These are phyloP conservation scores for Candida schatavii DNA, from an alignment of 805 yeast species.

Conservation along the genomic window DNA sequence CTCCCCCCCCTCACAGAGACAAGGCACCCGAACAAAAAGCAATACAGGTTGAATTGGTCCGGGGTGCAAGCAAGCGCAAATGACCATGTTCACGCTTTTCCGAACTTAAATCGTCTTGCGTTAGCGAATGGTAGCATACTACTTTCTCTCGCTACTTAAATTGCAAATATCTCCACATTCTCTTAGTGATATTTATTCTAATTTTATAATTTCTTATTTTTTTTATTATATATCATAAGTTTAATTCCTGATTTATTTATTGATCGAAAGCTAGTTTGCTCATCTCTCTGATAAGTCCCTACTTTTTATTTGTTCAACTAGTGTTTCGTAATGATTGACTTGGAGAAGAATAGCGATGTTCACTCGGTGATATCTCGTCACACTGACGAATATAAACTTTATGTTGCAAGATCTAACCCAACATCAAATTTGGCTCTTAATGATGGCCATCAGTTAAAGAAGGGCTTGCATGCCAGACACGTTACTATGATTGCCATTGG, in stretches of 20 bases:
- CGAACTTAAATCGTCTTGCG: too few relatives aligned
- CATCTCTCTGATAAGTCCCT: not conserved
- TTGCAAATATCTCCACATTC: too few relatives aligned
- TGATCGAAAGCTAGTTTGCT: not conserved
- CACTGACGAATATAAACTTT: conserved; percentile 48
- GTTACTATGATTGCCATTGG: conserved; percentile 77
- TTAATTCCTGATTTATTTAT: not conserved
- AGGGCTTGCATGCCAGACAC: conserved; percentile 53
- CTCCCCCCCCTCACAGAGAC: not conserved
- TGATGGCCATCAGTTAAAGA: conserved; percentile 45
- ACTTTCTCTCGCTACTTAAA: too few relatives aligned
- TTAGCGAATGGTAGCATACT: too few relatives aligned
- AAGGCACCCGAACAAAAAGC: not conserved
- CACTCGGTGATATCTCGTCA: conserved; percentile 37
- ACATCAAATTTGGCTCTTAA: conserved; percentile 26
- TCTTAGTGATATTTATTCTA: too few relatives aligned
- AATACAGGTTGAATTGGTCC: too few relatives aligned
- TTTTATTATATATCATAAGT: not conserved
- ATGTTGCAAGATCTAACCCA: conserved; percentile 45
- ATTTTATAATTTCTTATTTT: too few relatives aligned
- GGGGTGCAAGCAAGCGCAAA: too few relatives aligned
- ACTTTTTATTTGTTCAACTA: too few relatives aligned
- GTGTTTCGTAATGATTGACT: not conserved
- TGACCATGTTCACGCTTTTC: too few relatives aligned
- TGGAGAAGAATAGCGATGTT: conserved; percentile 15